Evolutionary conservation across 805 yeast genomes (phyloP).

Genomic region (Yarrowia sp.): DNA sequence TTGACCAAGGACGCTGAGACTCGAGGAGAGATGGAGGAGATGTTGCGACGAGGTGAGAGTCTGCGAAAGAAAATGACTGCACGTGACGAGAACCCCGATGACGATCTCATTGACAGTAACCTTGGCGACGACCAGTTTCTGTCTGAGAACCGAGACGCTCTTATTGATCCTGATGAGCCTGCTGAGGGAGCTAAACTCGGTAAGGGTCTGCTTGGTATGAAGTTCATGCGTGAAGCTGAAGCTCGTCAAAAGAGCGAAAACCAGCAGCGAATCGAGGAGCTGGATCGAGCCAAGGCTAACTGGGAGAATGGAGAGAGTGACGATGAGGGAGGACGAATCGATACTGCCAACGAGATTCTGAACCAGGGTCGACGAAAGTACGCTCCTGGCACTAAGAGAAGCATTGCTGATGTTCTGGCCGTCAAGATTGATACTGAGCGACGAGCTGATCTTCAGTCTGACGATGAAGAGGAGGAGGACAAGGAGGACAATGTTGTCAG

Average conservation of each 20-base stretch:
- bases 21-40: constrained; percentile 88
- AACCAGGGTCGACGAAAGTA: constrained; percentile 82
- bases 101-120: constrained; percentile 47
- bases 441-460: constrained; percentile 6
- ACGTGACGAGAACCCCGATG: constrained; percentile 48
- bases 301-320: constrained; percentile 42
- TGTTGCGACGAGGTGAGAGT: constrained; percentile 83
- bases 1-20: constrained; percentile 81
- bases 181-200: constrained; percentile 50
- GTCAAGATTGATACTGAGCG: constrained; percentile 34
- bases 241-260: constrained; percentile 62
- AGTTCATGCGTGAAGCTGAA: constrained; percentile 90
- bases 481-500: neutral
- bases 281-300: constrained; percentile 51
- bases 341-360: constrained; percentile 42
- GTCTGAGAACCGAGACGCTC: constrained; percentile 38
- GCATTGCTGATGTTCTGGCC: constrained; percentile 35
- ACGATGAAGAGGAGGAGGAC: constrained; percentile 11
- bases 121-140: constrained; percentile 38
- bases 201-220: constrained; percentile 91
- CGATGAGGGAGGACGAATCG: constrained; percentile 43
- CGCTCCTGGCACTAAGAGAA: constrained; percentile 57
- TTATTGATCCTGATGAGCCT: constrained; percentile 31
- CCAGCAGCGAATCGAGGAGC: constrained; percentile 48
- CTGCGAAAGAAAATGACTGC: constrained; percentile 73